Evolutionary conservation across 306 rosid species (phyloP).

Genomic region (Hylodesmum podocarpum): DNA sequence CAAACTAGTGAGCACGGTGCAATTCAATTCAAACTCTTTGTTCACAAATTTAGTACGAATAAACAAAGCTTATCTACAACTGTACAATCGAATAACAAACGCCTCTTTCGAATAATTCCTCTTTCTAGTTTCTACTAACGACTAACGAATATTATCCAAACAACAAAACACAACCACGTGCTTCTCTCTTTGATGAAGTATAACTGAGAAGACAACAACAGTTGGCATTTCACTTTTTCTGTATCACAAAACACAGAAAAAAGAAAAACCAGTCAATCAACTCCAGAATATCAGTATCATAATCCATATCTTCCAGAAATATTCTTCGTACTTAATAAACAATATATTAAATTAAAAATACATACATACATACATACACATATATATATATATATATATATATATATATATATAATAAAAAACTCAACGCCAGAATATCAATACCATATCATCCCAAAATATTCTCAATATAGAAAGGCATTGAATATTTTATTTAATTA

Average conservation of each 20-base stretch:
- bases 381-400: too few relatives aligned
- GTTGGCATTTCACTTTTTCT: not conserved
- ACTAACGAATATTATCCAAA: conserved; percentile 8
- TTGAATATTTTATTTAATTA: not conserved
- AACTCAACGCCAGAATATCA: not conserved
- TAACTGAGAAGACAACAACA: not conserved
- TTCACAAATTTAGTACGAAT: not conserved
- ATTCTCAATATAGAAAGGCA: not conserved
- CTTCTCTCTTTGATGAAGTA: not conserved
- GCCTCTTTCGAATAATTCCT: not conserved
- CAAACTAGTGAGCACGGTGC: not conserved
- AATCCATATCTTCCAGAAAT: not conserved
- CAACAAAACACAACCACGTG: not conserved
- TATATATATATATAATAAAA: not conserved
- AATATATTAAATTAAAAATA: not conserved
- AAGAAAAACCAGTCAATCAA: not conserved
- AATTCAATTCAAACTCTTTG: not conserved
- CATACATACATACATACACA: not conserved
- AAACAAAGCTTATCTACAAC: not conserved
- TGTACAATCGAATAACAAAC: not conserved
- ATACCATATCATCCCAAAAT: not conserved
- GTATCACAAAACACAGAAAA: not conserved
- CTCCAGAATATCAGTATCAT: not conserved
- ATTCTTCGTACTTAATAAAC: not conserved
- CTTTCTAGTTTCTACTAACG: too few relatives aligned